A percentile compares a stretch with the other conserved stretches of the same genome.
phyloP scores from a whole-genome alignment of 176 grass and related monocot genomes.

The Dendrocalamus sinicus region DNA sequence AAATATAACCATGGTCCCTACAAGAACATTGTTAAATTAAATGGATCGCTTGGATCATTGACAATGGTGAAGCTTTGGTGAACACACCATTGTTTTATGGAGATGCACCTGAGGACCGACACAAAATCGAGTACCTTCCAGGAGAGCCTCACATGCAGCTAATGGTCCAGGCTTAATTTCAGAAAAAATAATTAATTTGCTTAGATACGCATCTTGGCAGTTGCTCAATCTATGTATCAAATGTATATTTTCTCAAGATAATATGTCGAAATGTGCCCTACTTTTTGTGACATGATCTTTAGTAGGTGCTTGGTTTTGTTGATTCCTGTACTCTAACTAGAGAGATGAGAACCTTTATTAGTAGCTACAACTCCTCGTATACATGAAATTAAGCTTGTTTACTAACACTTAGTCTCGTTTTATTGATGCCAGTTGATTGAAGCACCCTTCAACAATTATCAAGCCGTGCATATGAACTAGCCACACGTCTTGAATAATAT shows the following conservation, averaged over 20 bases:
- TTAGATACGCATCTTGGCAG: slow-evolving; percentile 58
- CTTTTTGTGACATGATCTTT: slow-evolving; percentile 53
- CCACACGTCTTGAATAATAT: neutral
- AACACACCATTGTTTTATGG: slow-evolving; percentile 25
- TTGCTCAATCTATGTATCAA: slow-evolving; percentile 43
- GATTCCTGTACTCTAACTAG: slow-evolving; percentile 51
- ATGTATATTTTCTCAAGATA: slow-evolving; percentile 45
- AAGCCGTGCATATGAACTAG: neutral
- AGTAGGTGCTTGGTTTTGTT: slow-evolving; percentile 49
- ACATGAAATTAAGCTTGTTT: neutral
- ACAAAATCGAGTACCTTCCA: slow-evolving; percentile 28
- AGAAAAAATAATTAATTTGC: slow-evolving; percentile 34
- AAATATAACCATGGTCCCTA: slow-evolving; percentile 42
- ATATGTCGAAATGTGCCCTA: slow-evolving; percentile 49
- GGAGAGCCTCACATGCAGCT: slow-evolving; percentile 34
- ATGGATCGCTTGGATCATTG: slow-evolving; percentile 33
- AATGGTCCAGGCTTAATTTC: slow-evolving; percentile 43
- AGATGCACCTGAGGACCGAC: slow-evolving; percentile 33
- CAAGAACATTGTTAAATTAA: slow-evolving; percentile 27
- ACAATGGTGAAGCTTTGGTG: slow-evolving; percentile 7
- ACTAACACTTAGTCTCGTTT: neutral
- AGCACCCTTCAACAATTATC: neutral
- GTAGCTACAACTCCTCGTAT: slow-evolving; percentile 32
- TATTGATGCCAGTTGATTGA: neutral
- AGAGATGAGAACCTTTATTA: slow-evolving; percentile 23